Evolutionary conservation across 768 basidiomycete species (phyloP), one percentile per base, ranked within the genome.

Genomic region (Coprinellus aureogranulatus): DNA sequence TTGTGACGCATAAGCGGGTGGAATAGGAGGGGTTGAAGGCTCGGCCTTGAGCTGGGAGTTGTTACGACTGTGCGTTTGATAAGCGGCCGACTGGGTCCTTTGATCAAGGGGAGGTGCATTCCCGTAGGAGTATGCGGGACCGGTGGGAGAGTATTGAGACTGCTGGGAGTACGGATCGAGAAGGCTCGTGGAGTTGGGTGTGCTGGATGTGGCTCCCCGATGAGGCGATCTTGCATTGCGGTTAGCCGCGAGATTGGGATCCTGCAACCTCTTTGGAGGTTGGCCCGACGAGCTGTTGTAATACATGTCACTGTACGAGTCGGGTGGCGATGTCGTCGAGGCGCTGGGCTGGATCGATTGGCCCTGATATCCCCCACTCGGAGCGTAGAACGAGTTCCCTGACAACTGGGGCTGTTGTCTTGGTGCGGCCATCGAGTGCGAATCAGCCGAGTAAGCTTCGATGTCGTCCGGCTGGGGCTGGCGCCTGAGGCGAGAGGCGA

Each of bases 161-260:
- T 89, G 88, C 59, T 83, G 57, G 54, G 85, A 78, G 68, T 90
- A 90, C 28, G 86, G 84, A 70, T 90, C 89, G 62, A 89, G 77
- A 45, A 86, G 76, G n/a, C 72, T 64, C 54, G 77, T 66, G 45
- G 79, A 77, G 58, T 67, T 74, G 44, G 79, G 72, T 14, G 77
- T 72, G 62, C 81, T 82, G 34, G 34, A 34, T 6, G 34, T 34
- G 57, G 74, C 74, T 23, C 78, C 66, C 50, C 87, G 81, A 62
- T 87, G 79, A 44, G 89, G 89, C 20, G 88, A 89, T 61, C 87
- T 81, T 54, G 72, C 72, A 18, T 78, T 76, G 56, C 80, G 81
- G 62, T 75, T 71, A 46, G 81, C 75, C 22, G 63, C 57, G 27
- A 61, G 44, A 47, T 68, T 80, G 40, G 76, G 62, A 64, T 86